Percentiles rank a stretch among this genome's conserved stretches.
Conservation (phyloP, 164 flowering plant genomes). For the Piper longum region DNA sequence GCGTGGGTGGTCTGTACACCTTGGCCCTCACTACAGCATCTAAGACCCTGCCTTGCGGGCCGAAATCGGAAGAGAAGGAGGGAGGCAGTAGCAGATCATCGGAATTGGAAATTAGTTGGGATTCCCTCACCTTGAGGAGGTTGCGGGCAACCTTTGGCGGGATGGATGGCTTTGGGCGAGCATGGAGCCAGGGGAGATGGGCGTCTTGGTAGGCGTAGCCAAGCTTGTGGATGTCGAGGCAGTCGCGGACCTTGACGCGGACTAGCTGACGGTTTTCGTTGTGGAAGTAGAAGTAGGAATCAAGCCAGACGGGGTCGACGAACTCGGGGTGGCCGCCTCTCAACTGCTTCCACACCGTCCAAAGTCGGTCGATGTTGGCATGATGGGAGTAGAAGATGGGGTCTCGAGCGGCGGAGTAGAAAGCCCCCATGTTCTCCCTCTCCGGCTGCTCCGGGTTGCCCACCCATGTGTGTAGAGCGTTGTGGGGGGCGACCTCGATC, state of each 20-base stretch:
- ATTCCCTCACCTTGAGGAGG: constrained; percentile 10
- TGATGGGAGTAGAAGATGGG: constrained; percentile 20
- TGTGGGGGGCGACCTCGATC: constrained; percentile 19
- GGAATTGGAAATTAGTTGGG: not conserved
- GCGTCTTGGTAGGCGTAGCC: constrained; percentile 10
- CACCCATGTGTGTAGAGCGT: constrained; percentile 17
- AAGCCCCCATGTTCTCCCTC: constrained; percentile 17
- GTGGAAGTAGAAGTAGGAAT: constrained; percentile 16
- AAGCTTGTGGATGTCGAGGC: constrained; percentile 13
- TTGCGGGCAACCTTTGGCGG: constrained; percentile 16
- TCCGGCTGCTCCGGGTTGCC: constrained; percentile 12
- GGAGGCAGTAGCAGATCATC: not conserved
- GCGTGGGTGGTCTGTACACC: constrained; percentile 3
- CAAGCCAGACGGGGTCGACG: constrained; percentile 15
- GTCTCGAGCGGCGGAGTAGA: constrained; percentile 16
- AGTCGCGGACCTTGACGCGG: constrained; percentile 11
- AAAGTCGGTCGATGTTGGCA: constrained; percentile 19
- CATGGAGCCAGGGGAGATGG: constrained; percentile 15
- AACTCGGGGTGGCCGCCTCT: constrained; percentile 5
- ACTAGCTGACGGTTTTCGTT: constrained; percentile 14
- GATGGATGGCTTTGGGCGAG: constrained; percentile 15
- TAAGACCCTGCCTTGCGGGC: constrained; percentile 8
- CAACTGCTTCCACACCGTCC: constrained; percentile 12
- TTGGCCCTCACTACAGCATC: constrained; percentile 9
- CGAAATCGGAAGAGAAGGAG: constrained; percentile 1